These are phyloP conservation scores for Pseudocercospora pini-densiflorae DNA, from an alignment of 2,329 filamentous ascomycete genomes.

Conservation along the genomic window DNA sequence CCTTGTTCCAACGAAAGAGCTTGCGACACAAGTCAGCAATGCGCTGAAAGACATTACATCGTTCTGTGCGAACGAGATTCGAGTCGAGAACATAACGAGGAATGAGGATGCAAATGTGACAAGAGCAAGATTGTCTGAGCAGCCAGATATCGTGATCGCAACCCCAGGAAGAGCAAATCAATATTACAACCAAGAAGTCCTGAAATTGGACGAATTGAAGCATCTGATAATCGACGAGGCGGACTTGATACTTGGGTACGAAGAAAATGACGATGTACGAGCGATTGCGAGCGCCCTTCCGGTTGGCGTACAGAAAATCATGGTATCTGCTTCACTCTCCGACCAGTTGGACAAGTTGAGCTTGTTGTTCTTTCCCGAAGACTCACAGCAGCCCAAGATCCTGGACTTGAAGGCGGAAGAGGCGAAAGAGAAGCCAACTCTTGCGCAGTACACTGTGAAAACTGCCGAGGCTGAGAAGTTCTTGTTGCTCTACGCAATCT, in stretches of 20 bases:
- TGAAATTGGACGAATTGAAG: slow-evolving; percentile 72
- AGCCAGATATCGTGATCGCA: slow-evolving; percentile 86
- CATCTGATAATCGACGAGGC: slow-evolving; percentile 92
- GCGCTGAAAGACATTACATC: slow-evolving; percentile 75
- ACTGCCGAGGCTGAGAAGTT: slow-evolving; percentile 99
- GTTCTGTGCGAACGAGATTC: slow-evolving; percentile 84
- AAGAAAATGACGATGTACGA: slow-evolving; percentile 88
- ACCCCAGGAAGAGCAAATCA: slow-evolving; percentile 84
- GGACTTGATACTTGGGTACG: slow-evolving; percentile 90
- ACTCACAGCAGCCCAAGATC: slow-evolving; percentile 61
- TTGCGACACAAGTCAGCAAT: slow-evolving; percentile 88
- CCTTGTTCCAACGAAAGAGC: slow-evolving; percentile 90
- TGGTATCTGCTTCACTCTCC: slow-evolving; percentile 93
- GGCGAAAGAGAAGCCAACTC: slow-evolving; percentile 56
- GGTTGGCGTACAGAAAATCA: slow-evolving; percentile 82
- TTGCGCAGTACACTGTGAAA: slow-evolving; percentile 88
- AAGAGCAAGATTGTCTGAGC: slow-evolving; percentile 80
- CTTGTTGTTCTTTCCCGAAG: slow-evolving; percentile 74
- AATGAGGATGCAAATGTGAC: slow-evolving; percentile 90
- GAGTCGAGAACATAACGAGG: slow-evolving; percentile 83
- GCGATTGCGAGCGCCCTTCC: slow-evolving; percentile 78
- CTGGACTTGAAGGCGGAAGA: slow-evolving; percentile 84
- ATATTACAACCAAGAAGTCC: slow-evolving; percentile 73
- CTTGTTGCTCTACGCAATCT: slow-evolving; percentile 87
- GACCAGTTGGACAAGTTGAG: slow-evolving; percentile 86